phyloP scores from a whole-genome alignment of 1,284 basidiomycete species.

The Rhodotorula sp. region DNA sequence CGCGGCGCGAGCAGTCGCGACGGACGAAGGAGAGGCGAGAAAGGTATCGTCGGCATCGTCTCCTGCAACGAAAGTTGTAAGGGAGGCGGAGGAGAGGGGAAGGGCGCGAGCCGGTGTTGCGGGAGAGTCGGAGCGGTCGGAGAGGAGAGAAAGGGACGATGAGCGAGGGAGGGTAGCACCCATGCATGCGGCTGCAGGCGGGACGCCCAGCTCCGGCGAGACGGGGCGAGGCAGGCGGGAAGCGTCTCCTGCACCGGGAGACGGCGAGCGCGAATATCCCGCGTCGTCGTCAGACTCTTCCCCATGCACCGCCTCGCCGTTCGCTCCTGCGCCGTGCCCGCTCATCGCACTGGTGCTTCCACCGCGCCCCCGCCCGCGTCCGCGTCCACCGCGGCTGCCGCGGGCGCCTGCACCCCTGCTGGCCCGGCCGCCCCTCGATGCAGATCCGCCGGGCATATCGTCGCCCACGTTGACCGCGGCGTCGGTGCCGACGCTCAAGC shows the following conservation, averaged over 20 bases:
- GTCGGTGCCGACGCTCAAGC: conserved; percentile 4
- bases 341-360: neutral
- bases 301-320: neutral
- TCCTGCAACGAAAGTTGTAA: no score
- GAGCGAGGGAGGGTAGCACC: neutral
- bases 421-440: neutral
- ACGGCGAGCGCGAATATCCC: neutral
- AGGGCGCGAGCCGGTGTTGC: neutral
- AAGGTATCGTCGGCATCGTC: neutral
- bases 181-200: neutral
- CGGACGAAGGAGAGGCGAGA: neutral
- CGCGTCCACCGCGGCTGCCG: neutral
- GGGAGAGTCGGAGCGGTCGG: conserved; percentile 7
- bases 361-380: neutral
- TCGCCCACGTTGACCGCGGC: neutral
- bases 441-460: neutral
- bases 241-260: neutral
- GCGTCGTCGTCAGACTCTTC: neutral
- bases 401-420: neutral
- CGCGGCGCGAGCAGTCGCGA: neutral
- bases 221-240: neutral
- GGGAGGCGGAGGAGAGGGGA: neutral
- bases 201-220: conserved; percentile 16
- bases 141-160: conserved; percentile 14
- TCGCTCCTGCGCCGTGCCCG: no score